These are phyloP conservation scores for Cocos nucifera DNA, from an alignment of 176 grass and related monocot species.

Conservation along the genomic window DNA sequence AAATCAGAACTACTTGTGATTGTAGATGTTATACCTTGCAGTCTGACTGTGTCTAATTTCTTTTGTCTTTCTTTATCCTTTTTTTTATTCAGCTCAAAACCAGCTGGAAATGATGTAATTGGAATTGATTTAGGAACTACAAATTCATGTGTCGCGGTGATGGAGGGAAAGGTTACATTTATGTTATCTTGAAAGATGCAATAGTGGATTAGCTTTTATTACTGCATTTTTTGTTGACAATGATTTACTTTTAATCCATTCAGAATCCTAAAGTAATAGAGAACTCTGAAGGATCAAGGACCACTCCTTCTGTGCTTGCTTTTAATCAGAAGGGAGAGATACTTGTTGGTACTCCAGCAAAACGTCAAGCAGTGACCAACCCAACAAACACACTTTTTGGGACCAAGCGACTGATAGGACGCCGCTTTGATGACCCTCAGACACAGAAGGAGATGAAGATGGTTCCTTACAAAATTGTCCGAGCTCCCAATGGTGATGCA, in stretches of 20 bases:
- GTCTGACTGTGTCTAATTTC: not conserved
- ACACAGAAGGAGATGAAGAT: constrained; percentile 89
- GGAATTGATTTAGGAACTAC: constrained; percentile 49
- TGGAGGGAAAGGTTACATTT: constrained; percentile 42
- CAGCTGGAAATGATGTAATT: constrained; percentile 42
- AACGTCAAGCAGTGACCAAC: constrained; percentile 73
- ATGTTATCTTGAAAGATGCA: too few relatives aligned
- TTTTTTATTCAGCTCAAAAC: constrained; percentile 25
- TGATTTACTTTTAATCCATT: not conserved
- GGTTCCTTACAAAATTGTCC: constrained; percentile 72
- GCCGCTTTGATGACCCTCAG: constrained; percentile 63
- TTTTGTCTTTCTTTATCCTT: not conserved
- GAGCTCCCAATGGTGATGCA: constrained; percentile 64
- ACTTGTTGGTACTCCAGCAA: constrained; percentile 62
- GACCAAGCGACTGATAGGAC: constrained; percentile 62
- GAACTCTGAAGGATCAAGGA: constrained; percentile 63
- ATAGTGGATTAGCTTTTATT: too few relatives aligned
- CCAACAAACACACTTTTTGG: constrained; percentile 71
- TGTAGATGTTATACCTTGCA: not conserved
- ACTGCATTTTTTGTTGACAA: not conserved
- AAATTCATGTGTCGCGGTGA: constrained; percentile 49
- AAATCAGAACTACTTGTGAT: not conserved
- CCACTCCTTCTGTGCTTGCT: constrained; percentile 58
- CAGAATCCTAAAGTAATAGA: constrained; percentile 79
- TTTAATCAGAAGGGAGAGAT: constrained; percentile 55